Conservation (phyloP, 2,329 filamentous ascomycete genomes). For the Cladosporium sp. region DNA sequence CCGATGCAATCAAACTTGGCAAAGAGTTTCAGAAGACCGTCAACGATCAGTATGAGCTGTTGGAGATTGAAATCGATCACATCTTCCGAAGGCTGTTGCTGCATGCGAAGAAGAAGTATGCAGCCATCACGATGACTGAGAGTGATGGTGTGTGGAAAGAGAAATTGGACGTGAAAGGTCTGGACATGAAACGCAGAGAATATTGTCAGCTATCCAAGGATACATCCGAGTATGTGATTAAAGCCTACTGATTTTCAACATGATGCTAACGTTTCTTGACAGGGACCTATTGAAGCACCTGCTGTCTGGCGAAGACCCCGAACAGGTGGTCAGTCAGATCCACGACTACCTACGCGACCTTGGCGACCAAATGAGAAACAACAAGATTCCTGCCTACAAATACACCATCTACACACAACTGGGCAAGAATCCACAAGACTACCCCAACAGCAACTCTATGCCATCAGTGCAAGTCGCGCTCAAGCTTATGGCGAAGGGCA, state of each 20-base stretch:
- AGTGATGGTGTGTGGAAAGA: constrained; percentile 81
- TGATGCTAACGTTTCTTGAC: constrained; percentile 17
- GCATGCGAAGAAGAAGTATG: constrained; percentile 99
- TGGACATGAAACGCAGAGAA: constrained; percentile 96
- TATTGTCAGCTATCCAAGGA: constrained; percentile 96
- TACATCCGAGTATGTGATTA: constrained; percentile 60
- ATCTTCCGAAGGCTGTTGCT: constrained; percentile 89
- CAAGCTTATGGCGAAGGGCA: constrained; percentile 80
- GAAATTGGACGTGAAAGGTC: constrained; percentile 95
- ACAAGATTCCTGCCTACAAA: constrained; percentile 70
- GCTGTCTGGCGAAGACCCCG: constrained; percentile 86
- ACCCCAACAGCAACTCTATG: constrained; percentile 92
- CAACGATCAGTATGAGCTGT: constrained; percentile 84
- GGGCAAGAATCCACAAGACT: constrained; percentile 88
- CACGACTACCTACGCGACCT: constrained; percentile 89
- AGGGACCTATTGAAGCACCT: constrained; percentile 87
- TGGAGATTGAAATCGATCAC: constrained; percentile 98
- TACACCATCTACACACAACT: constrained; percentile 99
- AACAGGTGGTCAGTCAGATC: constrained; percentile 81
- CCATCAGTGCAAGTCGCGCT: constrained; percentile 95
- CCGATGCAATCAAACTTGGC: constrained; percentile 85
- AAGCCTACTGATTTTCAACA: background rate
- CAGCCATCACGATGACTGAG: constrained; percentile 89
- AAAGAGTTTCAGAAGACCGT: constrained; percentile 93
- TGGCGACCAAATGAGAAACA: constrained; percentile 80